Percentiles rank a stretch among this genome's conserved stretches.
Conservation (phyloP, 495 filamentous ascomycete species). For the Talaromyces adpressus region DNA sequence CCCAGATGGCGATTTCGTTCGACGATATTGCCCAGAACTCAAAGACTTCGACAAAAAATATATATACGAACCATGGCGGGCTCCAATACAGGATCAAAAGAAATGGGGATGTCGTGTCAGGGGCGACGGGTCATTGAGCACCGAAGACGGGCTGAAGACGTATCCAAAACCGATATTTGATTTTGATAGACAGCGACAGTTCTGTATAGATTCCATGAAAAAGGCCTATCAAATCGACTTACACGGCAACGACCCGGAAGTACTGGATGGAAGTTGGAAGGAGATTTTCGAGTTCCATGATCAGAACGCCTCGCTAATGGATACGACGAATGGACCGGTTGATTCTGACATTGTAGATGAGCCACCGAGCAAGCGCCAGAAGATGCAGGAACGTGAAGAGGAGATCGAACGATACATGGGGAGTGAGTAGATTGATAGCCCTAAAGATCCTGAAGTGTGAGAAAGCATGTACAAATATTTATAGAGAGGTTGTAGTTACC, state of each 20-base stretch:
- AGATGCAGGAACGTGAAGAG: not conserved
- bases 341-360: not conserved
- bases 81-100: constrained; percentile 53
- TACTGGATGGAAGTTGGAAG: constrained; percentile 57
- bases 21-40: constrained; percentile 56
- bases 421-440: not conserved
- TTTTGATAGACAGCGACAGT: constrained; percentile 47
- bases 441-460: too few species aligned
- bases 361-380: not conserved
- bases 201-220: constrained; percentile 59
- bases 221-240: constrained; percentile 54
- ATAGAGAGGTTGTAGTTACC: too few species aligned
- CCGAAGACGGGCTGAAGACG: constrained; percentile 21
- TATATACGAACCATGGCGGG: constrained; percentile 70
- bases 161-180: constrained; percentile 73
- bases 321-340: not conserved
- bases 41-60: constrained; percentile 51
- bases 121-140: constrained; percentile 33
- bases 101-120: constrained; percentile 49
- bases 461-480: too few species aligned
- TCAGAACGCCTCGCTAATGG: not conserved
- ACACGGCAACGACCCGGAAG: constrained; percentile 49
- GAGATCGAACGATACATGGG: constrained; percentile 1
- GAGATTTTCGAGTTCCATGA: constrained; percentile 36
- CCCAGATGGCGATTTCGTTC: constrained; percentile 51